These are phyloP conservation scores for Carex parvula DNA, from an alignment of 176 grass and related monocot species.

Conservation along the genomic window DNA sequence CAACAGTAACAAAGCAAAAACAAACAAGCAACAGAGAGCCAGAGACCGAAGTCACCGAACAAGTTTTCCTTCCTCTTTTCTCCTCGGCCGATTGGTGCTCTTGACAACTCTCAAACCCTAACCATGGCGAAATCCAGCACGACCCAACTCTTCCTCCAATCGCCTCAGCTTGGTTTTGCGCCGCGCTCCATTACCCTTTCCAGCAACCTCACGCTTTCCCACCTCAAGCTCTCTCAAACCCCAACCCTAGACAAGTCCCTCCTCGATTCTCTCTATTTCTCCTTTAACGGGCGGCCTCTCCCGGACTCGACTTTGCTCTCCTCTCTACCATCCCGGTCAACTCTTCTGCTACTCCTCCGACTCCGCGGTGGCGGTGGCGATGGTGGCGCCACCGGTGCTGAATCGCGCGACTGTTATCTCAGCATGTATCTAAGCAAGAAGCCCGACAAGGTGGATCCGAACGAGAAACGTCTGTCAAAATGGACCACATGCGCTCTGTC, in stretches of 20 bases:
- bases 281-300: constrained; percentile 47
- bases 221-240: constrained; percentile 43
- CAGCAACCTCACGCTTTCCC: constrained; percentile 35
- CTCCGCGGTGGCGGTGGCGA: constrained; percentile 86
- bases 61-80: neutral
- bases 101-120: constrained; percentile 22
- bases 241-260: constrained; percentile 28
- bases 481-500: constrained; percentile 94
- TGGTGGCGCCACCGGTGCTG: constrained; percentile 88
- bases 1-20: neutral
- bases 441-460: constrained; percentile 94
- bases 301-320: constrained; percentile 15
- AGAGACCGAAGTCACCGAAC: neutral
- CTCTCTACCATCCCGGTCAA: constrained; percentile 26
- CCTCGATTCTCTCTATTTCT: constrained; percentile 55
- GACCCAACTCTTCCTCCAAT: constrained; percentile 22
- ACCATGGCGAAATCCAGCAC: constrained; percentile 25
- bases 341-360: constrained; percentile 42
- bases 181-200: constrained; percentile 24
- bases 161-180: constrained; percentile 44
- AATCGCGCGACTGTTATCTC: constrained; percentile 99
- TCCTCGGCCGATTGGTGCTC: neutral
- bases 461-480: constrained; percentile 79
- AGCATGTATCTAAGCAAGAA: constrained; percentile 97
- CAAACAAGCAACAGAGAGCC: neutral